Evolutionary conservation across 305 asterid genomes (phyloP).

Genomic region (Rubia balearica): DNA sequence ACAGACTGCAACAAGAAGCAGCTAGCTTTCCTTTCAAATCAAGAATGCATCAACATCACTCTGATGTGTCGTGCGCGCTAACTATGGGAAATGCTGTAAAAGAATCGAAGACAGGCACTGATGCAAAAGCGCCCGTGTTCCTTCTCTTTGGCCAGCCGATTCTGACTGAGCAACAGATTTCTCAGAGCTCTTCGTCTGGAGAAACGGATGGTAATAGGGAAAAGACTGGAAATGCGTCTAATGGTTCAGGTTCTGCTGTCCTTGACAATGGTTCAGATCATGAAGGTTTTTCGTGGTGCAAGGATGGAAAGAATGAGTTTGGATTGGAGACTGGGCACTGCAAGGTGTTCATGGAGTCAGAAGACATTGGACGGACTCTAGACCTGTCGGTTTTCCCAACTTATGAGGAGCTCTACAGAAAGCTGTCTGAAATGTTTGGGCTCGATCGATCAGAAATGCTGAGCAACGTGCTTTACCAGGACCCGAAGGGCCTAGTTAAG

Average conservation of each 20-base stretch:
- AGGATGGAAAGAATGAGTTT: constrained; percentile 23
- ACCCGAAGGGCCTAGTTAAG: constrained; percentile 36
- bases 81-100: constrained; percentile 34
- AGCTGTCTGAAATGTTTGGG: constrained; percentile 46
- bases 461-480: constrained; percentile 45
- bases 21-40: constrained; percentile 33
- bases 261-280: constrained; percentile 38
- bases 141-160: constrained; percentile 71
- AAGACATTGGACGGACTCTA: constrained; percentile 60
- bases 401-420: constrained; percentile 51
- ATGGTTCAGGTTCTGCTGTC: constrained; percentile 51
- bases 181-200: constrained; percentile 31
- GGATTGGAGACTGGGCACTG: constrained; percentile 45
- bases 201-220: constrained; percentile 37
- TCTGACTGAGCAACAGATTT: constrained; percentile 62
- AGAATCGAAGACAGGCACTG: constrained; percentile 20
- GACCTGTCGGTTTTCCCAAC: constrained; percentile 44
- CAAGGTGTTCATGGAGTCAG: constrained; percentile 66
- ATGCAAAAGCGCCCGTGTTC: constrained; percentile 37
- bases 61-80: constrained; percentile 34
- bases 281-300: constrained; percentile 34
- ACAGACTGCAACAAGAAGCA: constrained; percentile 30
- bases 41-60: constrained; percentile 9
- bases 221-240: constrained; percentile 26
- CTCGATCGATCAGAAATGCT: constrained; percentile 42